Base-by-base conservation (phyloP, 495 filamentous ascomycete species). In the Lepidopterella palustris region DNA sequence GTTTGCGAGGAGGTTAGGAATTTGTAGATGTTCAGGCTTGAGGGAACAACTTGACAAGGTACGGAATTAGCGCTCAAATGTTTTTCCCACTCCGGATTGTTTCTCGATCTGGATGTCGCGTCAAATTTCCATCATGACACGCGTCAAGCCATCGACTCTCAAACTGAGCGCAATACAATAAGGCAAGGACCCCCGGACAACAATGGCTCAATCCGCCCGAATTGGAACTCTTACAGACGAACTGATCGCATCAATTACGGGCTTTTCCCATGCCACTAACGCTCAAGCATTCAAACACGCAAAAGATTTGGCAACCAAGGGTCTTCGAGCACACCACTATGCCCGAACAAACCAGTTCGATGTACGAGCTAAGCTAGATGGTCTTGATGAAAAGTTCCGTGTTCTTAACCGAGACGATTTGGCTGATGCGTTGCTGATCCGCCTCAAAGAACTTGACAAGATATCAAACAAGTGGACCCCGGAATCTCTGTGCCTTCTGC, bases 271-370 rank as follows among this genome's bases (percentile, higher is more conserved):
- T 3, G 53, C 35, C 4, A 56, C 53, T 5, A 63, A 67, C 56
- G 49, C 25, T 31, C 60, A 61, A 24, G 64, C 61, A 2, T 84
- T 82, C 73, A 75, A 79, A 61, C 64, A 70, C 4, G 71, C 73
- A 70, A 79, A 67, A 75, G 86, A 74, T 10, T 32, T 59, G 18
- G 76, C 77, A n/a, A 74, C 78, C 0, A 79, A 77, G 13, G 78
- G 70, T 39, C 70, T 92, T 35, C 77, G 79, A 55, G 73, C 83
- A 32, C 77, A 86, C 53, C 79, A 74, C 32, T 86, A 87, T 75
- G 77, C 76, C 21, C 84, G 90, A 31, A 89, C 85, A 0, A 93
- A 97, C 74, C 92, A 95, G 66, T 98, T 97, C 69, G 89, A 89
- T 28, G 84, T 96, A 11, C 73, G 82, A 24, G 79, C 80, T 18